Percentiles rank a stretch among this genome's conserved stretches.
Evolutionary conservation across 2,329 filamentous ascomycete genomes (phyloP).

Genomic region (Exophiala sp.): DNA sequence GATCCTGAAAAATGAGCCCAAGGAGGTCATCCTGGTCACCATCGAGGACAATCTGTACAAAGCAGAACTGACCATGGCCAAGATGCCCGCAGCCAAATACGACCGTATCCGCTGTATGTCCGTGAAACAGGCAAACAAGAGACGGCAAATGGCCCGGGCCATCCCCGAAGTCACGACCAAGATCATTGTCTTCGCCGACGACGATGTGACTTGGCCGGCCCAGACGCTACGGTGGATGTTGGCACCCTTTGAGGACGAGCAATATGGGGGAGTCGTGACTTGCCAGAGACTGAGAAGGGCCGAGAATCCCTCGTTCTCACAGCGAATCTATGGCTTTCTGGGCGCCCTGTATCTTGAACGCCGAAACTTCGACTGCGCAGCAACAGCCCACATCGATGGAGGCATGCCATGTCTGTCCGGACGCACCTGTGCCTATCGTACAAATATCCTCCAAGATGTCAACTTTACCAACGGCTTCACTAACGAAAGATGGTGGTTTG

Average conservation of each 20-base stretch:
- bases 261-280: conserved; percentile 84
- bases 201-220: conserved; percentile 87
- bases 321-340: conserved; percentile 76
- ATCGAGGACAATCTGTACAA: conserved; percentile 70
- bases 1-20: conserved; percentile 51
- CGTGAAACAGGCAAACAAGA: conserved; percentile 86
- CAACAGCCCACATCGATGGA: conserved; percentile 89
- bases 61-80: conserved; percentile 55
- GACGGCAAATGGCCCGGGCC: conserved; percentile 84
- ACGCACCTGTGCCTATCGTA: conserved; percentile 85
- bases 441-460: conserved; percentile 76
- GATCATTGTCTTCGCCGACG: conserved; percentile 89
- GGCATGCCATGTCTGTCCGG: conserved; percentile 96
- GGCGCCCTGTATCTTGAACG: conserved; percentile 88
- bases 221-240: conserved; percentile 87
- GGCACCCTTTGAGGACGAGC: conserved; percentile 77
- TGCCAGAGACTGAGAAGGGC: conserved; percentile 78
- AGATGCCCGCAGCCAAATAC: conserved; percentile 40
- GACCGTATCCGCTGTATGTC: conserved; percentile 36
- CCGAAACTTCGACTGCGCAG: conserved; percentile 93
- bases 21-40: conserved; percentile 75
- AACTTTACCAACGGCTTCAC: conserved; percentile 85
- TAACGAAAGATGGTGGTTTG: conserved; percentile 74
- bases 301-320: conserved; percentile 52
- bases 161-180: conserved; percentile 76